Evolutionary conservation across 768 basidiomycete species (phyloP), one percentile per base, ranked within the genome.

Genomic region (Xerocomellus chrysenteron): DNA sequence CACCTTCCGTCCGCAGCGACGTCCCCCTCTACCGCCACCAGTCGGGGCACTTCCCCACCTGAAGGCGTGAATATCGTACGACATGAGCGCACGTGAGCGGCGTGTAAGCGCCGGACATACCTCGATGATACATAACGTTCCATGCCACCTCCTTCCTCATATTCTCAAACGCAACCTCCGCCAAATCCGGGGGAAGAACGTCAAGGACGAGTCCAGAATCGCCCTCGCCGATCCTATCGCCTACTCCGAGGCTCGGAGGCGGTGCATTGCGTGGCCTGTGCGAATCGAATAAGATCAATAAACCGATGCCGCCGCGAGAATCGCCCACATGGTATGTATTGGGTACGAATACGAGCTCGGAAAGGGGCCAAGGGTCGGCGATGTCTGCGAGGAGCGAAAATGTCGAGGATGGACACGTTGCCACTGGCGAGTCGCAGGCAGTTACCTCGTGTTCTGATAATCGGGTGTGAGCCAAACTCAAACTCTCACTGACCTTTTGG

Each of bases 1-100:
- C 51, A 80, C 82, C 80, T 81, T 42, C 81, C 79, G 57, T 83
- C 82, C 39, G 70, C 63, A 30, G 67, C 69, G n/a, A 86, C 70
- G 39, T 78, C 71, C 24, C 85, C 85, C 65, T 87, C 74, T 26
- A 86, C 84, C 2, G 85, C 85, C 49, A 87, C 84, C 1, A 82
- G 73, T 54, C 86, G 73, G 1, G 87, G 86, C 5, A 88, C 86
- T 66, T 90, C 87, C 4, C 90, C 89, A 24, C 88, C 88, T 89
- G 60, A 10, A 60, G 33, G 44, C 14, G n/a, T 30, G 51, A 36
- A 55, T 24, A 45, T 51, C 33, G 44, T 54, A 53, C 44, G 43
- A 47, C 30, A n/a, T 57, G 43, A 57, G 35, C 30, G 5, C 26
- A 54, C 8, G 39, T 21, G 37, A 28, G 33, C 13, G 5, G n/a